Conservation (phyloP, 1,284 basidiomycete species). For the Takashimella tepidaria region DNA sequence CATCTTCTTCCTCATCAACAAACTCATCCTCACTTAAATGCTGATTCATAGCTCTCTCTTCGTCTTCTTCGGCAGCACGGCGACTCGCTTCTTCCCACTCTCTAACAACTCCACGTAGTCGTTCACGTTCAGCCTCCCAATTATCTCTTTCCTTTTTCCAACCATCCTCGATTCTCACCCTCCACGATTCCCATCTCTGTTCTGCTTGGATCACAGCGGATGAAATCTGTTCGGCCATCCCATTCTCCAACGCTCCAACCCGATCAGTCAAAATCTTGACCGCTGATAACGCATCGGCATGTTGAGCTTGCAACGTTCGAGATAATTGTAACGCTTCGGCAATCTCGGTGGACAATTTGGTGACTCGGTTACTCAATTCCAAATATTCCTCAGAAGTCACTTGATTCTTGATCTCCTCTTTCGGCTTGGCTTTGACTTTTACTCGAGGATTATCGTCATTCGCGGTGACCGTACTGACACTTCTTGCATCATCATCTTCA, state of each 20-base stretch:
- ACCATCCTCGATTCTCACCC: slow-evolving; percentile 60
- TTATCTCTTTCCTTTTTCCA: slow-evolving; percentile 73
- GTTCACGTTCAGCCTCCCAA: slow-evolving; percentile 74
- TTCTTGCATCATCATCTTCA: slow-evolving; percentile 44
- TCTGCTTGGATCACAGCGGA: slow-evolving; percentile 56
- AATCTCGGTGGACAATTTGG: slow-evolving; percentile 66
- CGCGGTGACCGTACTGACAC: slow-evolving; percentile 40
- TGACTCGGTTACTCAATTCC: slow-evolving; percentile 67
- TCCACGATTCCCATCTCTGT: slow-evolving; percentile 63
- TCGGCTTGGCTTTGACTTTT: not conserved
- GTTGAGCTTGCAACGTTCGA: slow-evolving; percentile 68
- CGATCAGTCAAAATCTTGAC: slow-evolving; percentile 67
- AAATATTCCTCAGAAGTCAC: slow-evolving; percentile 51
- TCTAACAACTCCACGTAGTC: slow-evolving; percentile 65
- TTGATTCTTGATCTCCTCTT: slow-evolving; percentile 1
- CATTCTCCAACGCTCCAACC: slow-evolving; percentile 50
- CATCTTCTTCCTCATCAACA: slow-evolving; percentile 27
- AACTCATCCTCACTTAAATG: slow-evolving; percentile 38
- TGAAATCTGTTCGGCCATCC: slow-evolving; percentile 49
- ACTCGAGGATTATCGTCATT: slow-evolving; percentile 44
- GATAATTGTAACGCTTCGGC: slow-evolving; percentile 72
- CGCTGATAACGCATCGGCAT: slow-evolving; percentile 68
- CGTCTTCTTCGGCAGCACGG: slow-evolving; percentile 49
- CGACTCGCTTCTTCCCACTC: slow-evolving; percentile 69
- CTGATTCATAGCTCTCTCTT: slow-evolving; percentile 45